A percentile compares a stretch with the other conserved stretches of the same genome.
Conservation (phyloP, 164 flowering plant species). For the Aristolochia contorta region DNA sequence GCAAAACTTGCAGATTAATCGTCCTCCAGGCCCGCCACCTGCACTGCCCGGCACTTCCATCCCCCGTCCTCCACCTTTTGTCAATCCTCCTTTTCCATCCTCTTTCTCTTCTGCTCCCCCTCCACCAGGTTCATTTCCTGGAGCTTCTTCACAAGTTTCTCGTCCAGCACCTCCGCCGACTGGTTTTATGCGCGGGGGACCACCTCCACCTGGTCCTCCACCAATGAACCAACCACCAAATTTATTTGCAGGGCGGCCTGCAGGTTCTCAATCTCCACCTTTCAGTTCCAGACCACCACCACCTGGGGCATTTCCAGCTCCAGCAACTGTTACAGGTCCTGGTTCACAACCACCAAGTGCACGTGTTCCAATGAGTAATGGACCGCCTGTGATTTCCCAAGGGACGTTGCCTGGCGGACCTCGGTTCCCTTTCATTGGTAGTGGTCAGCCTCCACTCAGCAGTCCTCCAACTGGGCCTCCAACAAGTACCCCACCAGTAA, state of each 20-base stretch:
- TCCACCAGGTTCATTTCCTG: conserved; percentile 18
- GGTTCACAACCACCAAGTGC: conserved; percentile 26
- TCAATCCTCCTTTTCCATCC: conserved; percentile 23
- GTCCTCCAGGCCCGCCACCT: conserved; percentile 23
- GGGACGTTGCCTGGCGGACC: conserved; percentile 28
- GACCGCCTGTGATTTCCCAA: conserved; percentile 37
- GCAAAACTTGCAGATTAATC: conserved; percentile 55
- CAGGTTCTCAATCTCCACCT: conserved; percentile 40
- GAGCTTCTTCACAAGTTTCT: conserved; percentile 13
- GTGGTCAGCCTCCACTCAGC: conserved; percentile 27
- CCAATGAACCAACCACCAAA: conserved; percentile 28
- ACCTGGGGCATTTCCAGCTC: conserved; percentile 24
- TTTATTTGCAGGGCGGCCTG: conserved; percentile 34
- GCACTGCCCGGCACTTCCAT: conserved; percentile 29
- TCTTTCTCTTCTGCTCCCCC: conserved; percentile 9
- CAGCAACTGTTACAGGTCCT: conserved; percentile 22
- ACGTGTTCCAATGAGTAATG: conserved; percentile 35
- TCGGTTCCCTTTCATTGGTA: conserved; percentile 29
- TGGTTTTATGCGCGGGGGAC: conserved; percentile 22
- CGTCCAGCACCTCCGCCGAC: conserved; percentile 29
- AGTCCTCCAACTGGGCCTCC: conserved; percentile 36
- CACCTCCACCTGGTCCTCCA: conserved; percentile 24
- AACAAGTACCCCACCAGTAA: conserved; percentile 36
- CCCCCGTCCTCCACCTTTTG: conserved; percentile 43
- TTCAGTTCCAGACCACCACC: conserved; percentile 41